These are phyloP conservation scores for Calonectria ilicicola DNA, from an alignment of 2,329 filamentous ascomycete species.

Conservation along the genomic window DNA sequence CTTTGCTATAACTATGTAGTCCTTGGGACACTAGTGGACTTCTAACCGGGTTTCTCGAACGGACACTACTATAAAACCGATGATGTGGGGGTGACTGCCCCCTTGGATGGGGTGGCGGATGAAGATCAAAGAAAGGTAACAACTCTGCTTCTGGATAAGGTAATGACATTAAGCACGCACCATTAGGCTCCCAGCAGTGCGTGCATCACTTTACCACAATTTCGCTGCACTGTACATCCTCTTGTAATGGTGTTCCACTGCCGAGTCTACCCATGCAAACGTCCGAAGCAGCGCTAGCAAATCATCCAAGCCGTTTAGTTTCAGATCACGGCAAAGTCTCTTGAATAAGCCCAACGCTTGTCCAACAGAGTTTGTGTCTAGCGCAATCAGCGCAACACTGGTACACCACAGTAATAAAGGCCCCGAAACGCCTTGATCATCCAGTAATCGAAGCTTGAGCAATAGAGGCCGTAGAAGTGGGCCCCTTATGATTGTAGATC, in stretches of 20 bases:
- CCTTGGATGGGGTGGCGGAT: too few species aligned
- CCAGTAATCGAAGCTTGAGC: constrained; percentile 4
- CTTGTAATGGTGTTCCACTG: constrained; percentile 3
- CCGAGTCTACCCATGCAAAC: constrained; percentile 17
- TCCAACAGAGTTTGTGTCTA: not conserved
- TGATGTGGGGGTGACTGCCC: too few species aligned
- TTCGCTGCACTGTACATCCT: not conserved
- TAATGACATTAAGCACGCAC: not conserved
- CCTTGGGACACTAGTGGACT: too few species aligned
- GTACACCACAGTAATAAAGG: constrained; percentile 9
- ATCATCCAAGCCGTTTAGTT: constrained; percentile 9
- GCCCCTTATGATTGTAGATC: constrained; percentile 17
- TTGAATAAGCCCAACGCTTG: not conserved
- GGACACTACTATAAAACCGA: too few species aligned
- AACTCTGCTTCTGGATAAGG: not conserved
- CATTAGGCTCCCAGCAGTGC: not conserved
- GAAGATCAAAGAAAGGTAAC: not conserved
- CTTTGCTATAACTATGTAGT: too few species aligned
- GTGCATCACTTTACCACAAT: not conserved
- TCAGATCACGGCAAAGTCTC: not conserved
- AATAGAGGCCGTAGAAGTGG: constrained; percentile 3
- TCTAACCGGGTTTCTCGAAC: too few species aligned
- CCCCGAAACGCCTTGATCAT: not conserved
- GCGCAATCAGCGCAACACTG: not conserved
- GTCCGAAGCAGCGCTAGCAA: constrained; percentile 17